Evolutionary conservation across 176 grass and related monocot genomes (phyloP), one percentile per base, ranked within the genome.

Genomic region (Aegilops umbellulata): DNA sequence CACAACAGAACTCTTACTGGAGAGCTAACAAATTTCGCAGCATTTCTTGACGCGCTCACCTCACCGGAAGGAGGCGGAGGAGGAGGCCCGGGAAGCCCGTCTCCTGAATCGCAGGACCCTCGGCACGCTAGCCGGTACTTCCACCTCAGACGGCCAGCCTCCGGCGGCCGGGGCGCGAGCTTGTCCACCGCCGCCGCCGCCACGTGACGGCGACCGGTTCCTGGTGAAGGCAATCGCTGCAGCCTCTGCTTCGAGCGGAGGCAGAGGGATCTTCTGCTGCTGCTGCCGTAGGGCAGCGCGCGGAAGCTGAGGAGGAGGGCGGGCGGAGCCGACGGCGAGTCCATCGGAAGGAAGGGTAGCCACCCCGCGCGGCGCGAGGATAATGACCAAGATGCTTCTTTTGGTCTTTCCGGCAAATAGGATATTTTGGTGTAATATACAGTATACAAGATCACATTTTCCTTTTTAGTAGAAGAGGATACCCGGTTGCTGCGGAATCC

Each of bases 1-100:
- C 7, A 44, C 74, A 60, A 34, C 71, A 6, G 9, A 71, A 31
- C 20, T 44, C 32, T 74, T 11, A 63, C 72, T 65, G 13, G 19
- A 49, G 44, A 38, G 10, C 3, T 65, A 31, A 64, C 14, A 22
- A 46, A 75, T 77, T 75, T 47, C 26, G 66, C 41, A 67, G 46
- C 39, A 79, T 80, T 25, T 82, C 10, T 24, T 20, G 30, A 72
- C 12, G 49, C 61, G 20, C 20, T 80, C 81, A 90, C 93, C 87
- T 90, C 60, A 1, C 87, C 65, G 9, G 85, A 27, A 74, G 87
- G 38, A 73, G 69, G 38, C 35, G 80, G 76, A 36, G 27, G n/a
- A 47, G 41, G 81, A 79, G 77, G 77, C 71, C 19, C 24, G 36
- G 86, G 79, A 3, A 46, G 24, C 3, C 63, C 83, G 11, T 90